A percentile compares a stretch with the other conserved stretches of the same genome.
Conservation (phyloP, 805 yeast genomes). For the Saccharomycopsis javanensis region DNA sequence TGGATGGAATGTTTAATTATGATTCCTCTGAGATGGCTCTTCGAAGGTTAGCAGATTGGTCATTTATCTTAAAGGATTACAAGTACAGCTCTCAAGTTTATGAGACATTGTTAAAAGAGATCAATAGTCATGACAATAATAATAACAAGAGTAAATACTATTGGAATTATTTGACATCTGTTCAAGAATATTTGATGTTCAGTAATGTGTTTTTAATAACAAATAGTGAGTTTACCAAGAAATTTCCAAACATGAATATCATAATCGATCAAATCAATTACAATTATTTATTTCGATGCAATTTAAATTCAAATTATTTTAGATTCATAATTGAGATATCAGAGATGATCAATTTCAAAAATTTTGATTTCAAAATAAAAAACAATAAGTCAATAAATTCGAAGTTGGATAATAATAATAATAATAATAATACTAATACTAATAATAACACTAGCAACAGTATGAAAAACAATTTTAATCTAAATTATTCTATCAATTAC, state of each 20-base stretch:
- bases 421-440: slow-evolving; percentile 32
- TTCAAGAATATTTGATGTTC: slow-evolving; percentile 24
- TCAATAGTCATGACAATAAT: slow-evolving; percentile 45
- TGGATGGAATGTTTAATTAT: slow-evolving; percentile 49
- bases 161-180: slow-evolving; percentile 34
- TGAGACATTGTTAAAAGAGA: slow-evolving; percentile 73
- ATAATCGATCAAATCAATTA: slow-evolving; percentile 64
- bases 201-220: slow-evolving; percentile 31
- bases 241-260: slow-evolving; percentile 34
- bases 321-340: slow-evolving; percentile 57
- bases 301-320: slow-evolving; percentile 58
- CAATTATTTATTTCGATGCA: slow-evolving; percentile 63
- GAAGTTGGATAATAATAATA: too few relatives aligned
- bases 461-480: slow-evolving; percentile 16
- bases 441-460: slow-evolving; percentile 39
- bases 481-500: slow-evolving; percentile 30
- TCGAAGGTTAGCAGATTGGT: slow-evolving; percentile 85
- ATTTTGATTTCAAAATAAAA: slow-evolving; percentile 25
- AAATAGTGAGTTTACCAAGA: slow-evolving; percentile 42
- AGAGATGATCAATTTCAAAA: slow-evolving; percentile 50
- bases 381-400: background rate
- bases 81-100: slow-evolving; percentile 75
- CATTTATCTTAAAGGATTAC: slow-evolving; percentile 83
- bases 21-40: slow-evolving; percentile 62
- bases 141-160: slow-evolving; percentile 33